phyloP scores from a whole-genome alignment of 257 asterid genomes.

The Solanum appendiculatum region DNA sequence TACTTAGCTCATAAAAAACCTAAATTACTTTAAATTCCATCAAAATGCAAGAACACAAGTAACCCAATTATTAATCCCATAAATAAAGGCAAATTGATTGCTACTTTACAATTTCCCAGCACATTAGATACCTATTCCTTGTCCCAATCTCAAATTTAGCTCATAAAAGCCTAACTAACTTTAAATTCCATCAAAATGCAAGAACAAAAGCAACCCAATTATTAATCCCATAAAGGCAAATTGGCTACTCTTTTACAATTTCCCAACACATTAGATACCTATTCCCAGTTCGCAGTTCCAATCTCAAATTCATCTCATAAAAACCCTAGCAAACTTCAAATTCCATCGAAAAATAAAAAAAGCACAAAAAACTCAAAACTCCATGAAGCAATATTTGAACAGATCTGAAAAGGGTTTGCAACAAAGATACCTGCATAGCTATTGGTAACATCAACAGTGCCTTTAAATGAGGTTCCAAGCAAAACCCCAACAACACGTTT shows the following conservation, averaged over 20 bases:
- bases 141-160: background rate
- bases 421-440: constrained; percentile 63
- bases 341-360: background rate
- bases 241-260: background rate
- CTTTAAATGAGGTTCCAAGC: constrained; percentile 69
- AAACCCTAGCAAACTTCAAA: background rate
- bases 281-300: background rate
- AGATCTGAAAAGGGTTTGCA: constrained; percentile 26
- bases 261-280: background rate
- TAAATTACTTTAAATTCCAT: background rate
- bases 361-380: background rate
- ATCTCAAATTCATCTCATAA: background rate
- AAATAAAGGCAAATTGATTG: background rate
- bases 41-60: background rate
- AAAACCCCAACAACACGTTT: constrained; percentile 84
- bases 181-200: background rate
- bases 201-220: background rate
- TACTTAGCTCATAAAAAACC: background rate
- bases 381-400: background rate
- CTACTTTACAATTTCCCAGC: background rate
- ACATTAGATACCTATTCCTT: background rate
- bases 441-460: constrained; percentile 90
- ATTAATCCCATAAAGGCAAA: background rate
- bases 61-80: background rate
- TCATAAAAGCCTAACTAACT: background rate